Conservation (phyloP, 2,329 filamentous ascomycete species). For the Colletotrichum sp. region DNA sequence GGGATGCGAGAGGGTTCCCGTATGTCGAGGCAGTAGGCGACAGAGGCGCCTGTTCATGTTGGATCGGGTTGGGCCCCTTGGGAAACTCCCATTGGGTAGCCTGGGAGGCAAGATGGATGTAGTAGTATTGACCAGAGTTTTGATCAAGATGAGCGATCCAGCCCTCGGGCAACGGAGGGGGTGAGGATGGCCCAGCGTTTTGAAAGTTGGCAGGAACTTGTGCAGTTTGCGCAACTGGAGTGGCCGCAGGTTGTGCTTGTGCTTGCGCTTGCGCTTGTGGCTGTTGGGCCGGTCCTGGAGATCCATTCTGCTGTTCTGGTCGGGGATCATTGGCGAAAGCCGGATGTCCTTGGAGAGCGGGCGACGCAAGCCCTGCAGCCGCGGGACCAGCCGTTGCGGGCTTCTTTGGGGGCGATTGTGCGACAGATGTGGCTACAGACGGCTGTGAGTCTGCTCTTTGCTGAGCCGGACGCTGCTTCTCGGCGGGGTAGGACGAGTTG, state of each 20-base stretch:
- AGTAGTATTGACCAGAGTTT: slow-evolving; percentile 97
- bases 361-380: slow-evolving; percentile 44
- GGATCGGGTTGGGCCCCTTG: slow-evolving; percentile 89
- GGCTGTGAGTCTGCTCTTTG: slow-evolving; percentile 28
- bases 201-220: slow-evolving; percentile 48
- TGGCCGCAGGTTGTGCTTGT: background rate
- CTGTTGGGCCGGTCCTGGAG: background rate
- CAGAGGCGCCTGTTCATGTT: slow-evolving; percentile 80
- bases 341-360: slow-evolving; percentile 71
- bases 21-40: slow-evolving; percentile 83
- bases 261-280: background rate
- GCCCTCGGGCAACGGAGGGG: slow-evolving; percentile 92
- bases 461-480: slow-evolving; percentile 69
- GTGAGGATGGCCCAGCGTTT: slow-evolving; percentile 73
- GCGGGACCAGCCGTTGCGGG: slow-evolving; percentile 28
- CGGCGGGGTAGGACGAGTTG: slow-evolving; percentile 72
- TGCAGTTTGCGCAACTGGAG: slow-evolving; percentile 5
- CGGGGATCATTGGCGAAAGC: slow-evolving; percentile 88
- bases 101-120: slow-evolving; percentile 94
- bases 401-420: slow-evolving; percentile 34
- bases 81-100: slow-evolving; percentile 99
- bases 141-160: slow-evolving; percentile 98
- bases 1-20: slow-evolving; percentile 75
- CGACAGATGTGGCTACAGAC: slow-evolving; percentile 30
- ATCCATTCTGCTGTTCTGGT: slow-evolving; percentile 51